Percentiles rank a stretch among this genome's conserved stretches.
These are phyloP conservation scores for Aureobasidium sp. DNA, from an alignment of 2,329 filamentous ascomycete genomes.

Conservation along the genomic window DNA sequence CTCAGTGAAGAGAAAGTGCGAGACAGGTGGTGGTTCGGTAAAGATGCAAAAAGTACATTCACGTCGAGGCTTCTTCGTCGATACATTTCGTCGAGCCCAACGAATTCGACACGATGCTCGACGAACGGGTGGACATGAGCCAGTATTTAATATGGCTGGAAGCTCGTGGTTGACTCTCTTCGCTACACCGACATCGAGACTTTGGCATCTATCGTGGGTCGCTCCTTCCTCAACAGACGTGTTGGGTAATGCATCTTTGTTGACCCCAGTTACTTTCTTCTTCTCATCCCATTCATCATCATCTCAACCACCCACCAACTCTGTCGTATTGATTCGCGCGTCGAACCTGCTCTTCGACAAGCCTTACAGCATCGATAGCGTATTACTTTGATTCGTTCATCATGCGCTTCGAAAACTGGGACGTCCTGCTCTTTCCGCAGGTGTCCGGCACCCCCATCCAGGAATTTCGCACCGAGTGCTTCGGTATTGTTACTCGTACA, in stretches of 20 bases:
- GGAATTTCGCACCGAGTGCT: constrained; percentile 74
- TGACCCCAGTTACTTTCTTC: neutral
- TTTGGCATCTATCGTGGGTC: neutral
- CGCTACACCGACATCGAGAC: neutral
- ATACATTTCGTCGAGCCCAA: neutral
- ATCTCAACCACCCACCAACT: neutral
- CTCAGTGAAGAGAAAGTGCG: neutral
- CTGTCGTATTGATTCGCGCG: neutral
- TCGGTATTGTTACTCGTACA: constrained; percentile 46
- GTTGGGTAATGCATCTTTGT: neutral
- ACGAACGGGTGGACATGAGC: too few relatives aligned
- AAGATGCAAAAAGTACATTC: neutral
- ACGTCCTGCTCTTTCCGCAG: constrained; percentile 68
- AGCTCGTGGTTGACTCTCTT: neutral
- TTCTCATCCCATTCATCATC: neutral
- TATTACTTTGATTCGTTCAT: constrained; percentile 21
- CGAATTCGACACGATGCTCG: neutral
- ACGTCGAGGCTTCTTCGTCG: neutral
- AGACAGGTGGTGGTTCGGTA: neutral
- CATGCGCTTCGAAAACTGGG: constrained; percentile 85
- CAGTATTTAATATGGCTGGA: neutral
- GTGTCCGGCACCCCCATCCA: constrained; percentile 57
- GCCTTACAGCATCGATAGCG: constrained; percentile 4
- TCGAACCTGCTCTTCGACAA: neutral
- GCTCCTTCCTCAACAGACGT: neutral